Conservation (phyloP, 169 alveolate genomes). For the Plasmodium sp. region DNA sequence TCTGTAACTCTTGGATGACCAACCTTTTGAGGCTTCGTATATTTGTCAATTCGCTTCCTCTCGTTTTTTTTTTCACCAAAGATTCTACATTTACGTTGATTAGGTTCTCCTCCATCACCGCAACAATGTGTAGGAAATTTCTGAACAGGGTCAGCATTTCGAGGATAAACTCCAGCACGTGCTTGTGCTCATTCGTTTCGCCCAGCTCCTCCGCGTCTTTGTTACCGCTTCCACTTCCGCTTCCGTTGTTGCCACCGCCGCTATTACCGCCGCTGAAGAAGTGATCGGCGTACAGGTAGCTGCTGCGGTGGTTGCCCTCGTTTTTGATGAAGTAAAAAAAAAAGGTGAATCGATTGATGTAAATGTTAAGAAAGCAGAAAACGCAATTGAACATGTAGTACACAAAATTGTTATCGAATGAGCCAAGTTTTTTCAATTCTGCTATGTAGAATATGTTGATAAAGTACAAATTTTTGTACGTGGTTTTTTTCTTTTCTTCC, state of each 20-base stretch:
- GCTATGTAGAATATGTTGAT: conserved; percentile 40
- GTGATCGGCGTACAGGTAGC: not conserved
- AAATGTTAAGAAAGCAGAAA: conserved; percentile 40
- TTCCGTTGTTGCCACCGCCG: not conserved
- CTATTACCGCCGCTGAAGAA: not conserved
- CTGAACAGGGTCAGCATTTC: conserved; percentile 18
- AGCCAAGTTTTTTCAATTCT: conserved; percentile 15
- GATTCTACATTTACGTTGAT: conserved; percentile 22
- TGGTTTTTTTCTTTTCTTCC: conserved; percentile 11
- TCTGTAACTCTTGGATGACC: conserved; percentile 27
- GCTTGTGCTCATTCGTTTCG: not conserved
- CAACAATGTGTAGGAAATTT: conserved; percentile 1
- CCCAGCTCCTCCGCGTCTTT: not conserved
- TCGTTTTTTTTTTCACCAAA: conserved; percentile 25
- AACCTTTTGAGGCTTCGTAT: conserved; percentile 32
- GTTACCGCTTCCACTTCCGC: not conserved
- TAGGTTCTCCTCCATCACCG: conserved; percentile 44
- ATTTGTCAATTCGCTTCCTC: conserved; percentile 31
- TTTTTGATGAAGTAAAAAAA: conserved; percentile 11
- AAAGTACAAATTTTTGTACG: conserved; percentile 41
- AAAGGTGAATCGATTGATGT: conserved; percentile 36
- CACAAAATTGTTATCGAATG: conserved; percentile 36
- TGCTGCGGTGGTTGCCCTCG: not conserved
- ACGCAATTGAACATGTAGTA: conserved; percentile 35
- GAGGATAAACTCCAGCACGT: conserved; percentile 13